phyloP scores from a whole-genome alignment of 2,329 filamentous ascomycete genomes.

The Hortaea werneckii region DNA sequence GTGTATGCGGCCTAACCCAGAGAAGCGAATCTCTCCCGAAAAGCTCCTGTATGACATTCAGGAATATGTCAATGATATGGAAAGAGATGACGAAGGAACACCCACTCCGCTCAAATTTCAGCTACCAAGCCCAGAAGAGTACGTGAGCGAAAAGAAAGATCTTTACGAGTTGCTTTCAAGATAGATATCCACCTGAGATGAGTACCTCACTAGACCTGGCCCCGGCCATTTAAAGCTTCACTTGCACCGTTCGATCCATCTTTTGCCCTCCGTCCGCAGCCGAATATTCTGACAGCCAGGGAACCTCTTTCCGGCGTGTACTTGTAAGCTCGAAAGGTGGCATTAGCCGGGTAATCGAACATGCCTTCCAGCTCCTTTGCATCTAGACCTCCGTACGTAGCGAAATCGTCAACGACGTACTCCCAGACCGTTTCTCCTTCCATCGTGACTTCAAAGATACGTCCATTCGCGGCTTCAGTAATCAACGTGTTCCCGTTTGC shows the following conservation, averaged over 20 bases:
- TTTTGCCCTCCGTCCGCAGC: too few relatives aligned
- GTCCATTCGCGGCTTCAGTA: conserved; percentile 34
- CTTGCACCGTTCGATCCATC: too few relatives aligned
- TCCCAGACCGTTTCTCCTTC: conserved; percentile 36
- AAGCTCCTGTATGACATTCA: background rate
- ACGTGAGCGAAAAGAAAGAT: too few relatives aligned
- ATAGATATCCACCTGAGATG: too few relatives aligned
- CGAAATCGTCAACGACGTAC: conserved; percentile 34
- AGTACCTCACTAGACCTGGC: too few relatives aligned
- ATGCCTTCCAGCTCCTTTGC: conserved; percentile 25
- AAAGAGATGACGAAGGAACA: too few relatives aligned
- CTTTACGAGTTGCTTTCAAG: too few relatives aligned
- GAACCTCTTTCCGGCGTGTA: conserved; percentile 33
- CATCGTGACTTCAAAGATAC: conserved; percentile 36
- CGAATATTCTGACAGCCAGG: conserved; percentile 26
- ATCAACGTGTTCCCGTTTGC: conserved; percentile 34
- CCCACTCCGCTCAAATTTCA: too few relatives aligned
- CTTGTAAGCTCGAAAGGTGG: conserved; percentile 36
- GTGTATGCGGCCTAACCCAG: background rate
- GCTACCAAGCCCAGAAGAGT: too few relatives aligned
- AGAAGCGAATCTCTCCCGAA: background rate
- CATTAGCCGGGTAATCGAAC: conserved; percentile 34
- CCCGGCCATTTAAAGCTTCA: too few relatives aligned
- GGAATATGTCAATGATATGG: too few relatives aligned
- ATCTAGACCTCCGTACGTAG: conserved; percentile 28